Conservation (phyloP, 495 filamentous ascomycete genomes). For the Chaetomium tenue region DNA sequence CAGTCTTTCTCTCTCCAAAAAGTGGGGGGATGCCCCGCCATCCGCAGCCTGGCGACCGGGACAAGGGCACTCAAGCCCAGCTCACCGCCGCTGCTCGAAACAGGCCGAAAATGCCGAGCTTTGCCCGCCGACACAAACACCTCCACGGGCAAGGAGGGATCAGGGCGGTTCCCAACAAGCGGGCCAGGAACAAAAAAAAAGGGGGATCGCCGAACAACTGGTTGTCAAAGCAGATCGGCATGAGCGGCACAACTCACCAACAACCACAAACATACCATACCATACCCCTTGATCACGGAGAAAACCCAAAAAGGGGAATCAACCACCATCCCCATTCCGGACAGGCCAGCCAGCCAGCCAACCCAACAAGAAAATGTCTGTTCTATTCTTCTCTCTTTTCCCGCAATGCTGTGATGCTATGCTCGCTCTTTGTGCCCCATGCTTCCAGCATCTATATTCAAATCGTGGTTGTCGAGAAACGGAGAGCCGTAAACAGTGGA, state of each 20-base stretch:
- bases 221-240: not conserved
- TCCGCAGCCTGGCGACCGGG: no score
- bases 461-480: not conserved
- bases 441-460: not conserved
- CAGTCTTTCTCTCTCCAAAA: no score
- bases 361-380: conserved; percentile 5
- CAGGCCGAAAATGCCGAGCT: not conserved
- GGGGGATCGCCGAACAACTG: not conserved
- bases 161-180: no score
- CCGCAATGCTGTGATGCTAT: not conserved
- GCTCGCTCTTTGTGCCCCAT: not conserved
- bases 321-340: not conserved
- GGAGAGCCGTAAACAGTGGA: not conserved
- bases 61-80: not conserved
- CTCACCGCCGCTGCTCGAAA: not conserved
- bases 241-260: not conserved
- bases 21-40: no score
- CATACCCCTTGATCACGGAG: not conserved
- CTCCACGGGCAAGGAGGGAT: no score
- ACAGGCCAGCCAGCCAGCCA: conserved; percentile 8
- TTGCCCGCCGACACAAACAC: not conserved
- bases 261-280: not conserved
- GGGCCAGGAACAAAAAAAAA: not conserved
- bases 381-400: conserved; percentile 4
- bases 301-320: not conserved